Percentiles rank a stretch among this genome's conserved stretches.
Conservation (phyloP, 371 early-diverging fungal species). For the Aphelidium insulamus region DNA sequence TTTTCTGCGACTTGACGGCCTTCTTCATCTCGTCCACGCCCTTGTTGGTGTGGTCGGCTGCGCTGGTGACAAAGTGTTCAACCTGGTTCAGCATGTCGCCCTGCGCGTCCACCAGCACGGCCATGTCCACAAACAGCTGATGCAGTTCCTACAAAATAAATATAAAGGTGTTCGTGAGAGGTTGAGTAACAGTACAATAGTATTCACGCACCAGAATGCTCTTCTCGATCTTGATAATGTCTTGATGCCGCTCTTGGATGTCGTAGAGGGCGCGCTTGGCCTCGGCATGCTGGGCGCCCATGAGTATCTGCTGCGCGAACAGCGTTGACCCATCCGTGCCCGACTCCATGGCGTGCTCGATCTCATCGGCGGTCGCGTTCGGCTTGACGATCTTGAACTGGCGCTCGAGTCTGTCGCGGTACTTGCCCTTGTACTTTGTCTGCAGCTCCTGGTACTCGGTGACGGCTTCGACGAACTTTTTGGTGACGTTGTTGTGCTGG, state of each 20-base stretch:
- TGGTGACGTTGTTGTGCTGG: constrained; percentile 44
- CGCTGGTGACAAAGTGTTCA: no score
- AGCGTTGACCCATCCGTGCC: background rate
- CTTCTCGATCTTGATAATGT: constrained; percentile 67
- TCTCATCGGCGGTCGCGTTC: constrained; percentile 55
- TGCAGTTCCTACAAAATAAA: constrained; percentile 52
- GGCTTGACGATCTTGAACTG: constrained; percentile 71
- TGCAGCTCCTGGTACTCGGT: constrained; percentile 58
- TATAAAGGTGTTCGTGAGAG: background rate
- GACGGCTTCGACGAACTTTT: constrained; percentile 59
- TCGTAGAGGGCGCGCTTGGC: constrained; percentile 55
- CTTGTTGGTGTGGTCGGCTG: no score
- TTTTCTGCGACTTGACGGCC: no score
- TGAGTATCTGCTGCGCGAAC: constrained; percentile 25
- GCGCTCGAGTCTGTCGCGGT: constrained; percentile 57
- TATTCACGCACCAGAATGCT: constrained; percentile 33
- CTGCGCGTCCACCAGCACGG: constrained; percentile 58
- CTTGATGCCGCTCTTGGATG: constrained; percentile 67
- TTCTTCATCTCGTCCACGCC: no score
- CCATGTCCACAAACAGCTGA: constrained; percentile 72
- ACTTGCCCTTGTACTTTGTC: constrained; percentile 51
- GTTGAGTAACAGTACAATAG: background rate
- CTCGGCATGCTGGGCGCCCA: constrained; percentile 47
- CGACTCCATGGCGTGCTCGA: constrained; percentile 41
- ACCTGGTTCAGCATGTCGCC: constrained; percentile 46